Conservation (phyloP, 345 rosid species). For the Camelina neglecta region DNA sequence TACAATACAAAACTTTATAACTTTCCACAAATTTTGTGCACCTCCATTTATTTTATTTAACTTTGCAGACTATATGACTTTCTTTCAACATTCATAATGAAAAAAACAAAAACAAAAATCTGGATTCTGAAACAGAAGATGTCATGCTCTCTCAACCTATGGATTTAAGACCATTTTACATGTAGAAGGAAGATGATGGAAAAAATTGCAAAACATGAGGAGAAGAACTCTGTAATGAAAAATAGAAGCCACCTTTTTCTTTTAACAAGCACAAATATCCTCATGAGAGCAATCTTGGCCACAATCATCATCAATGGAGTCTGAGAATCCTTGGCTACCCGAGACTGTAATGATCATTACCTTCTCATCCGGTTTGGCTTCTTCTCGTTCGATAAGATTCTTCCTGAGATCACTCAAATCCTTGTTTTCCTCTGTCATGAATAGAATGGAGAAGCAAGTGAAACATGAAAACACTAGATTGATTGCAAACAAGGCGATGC, state of each 20-base stretch:
- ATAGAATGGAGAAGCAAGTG: constrained; percentile 42
- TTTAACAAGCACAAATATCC: constrained; percentile 43
- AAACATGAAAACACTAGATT: constrained; percentile 40
- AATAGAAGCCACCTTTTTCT: constrained; percentile 9
- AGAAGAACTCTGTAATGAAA: constrained; percentile 7
- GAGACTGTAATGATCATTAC: constrained; percentile 34
- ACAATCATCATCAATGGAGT: constrained; percentile 26
- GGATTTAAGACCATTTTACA: constrained; percentile 24
- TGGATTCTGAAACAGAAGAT: constrained; percentile 19
- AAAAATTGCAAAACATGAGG: background rate
- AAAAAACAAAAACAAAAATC: background rate
- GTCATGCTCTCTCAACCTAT: constrained; percentile 16
- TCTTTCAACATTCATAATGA: constrained; percentile 11
- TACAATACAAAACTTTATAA: background rate
- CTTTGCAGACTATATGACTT: background rate
- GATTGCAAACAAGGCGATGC: constrained; percentile 37
- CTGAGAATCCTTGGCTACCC: constrained; percentile 31
- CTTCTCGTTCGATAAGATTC: constrained; percentile 36
- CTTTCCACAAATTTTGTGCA: constrained; percentile 9
- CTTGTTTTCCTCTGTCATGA: constrained; percentile 19
- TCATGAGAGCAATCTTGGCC: constrained; percentile 38
- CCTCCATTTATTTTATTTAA: background rate
- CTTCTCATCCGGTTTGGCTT: constrained; percentile 36
- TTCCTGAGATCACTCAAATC: constrained; percentile 31
- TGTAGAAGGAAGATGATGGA: background rate